Evolutionary conservation across 768 basidiomycete genomes (phyloP), one percentile per base, ranked within the genome.

Genomic region (Termitomyces titanicus): DNA sequence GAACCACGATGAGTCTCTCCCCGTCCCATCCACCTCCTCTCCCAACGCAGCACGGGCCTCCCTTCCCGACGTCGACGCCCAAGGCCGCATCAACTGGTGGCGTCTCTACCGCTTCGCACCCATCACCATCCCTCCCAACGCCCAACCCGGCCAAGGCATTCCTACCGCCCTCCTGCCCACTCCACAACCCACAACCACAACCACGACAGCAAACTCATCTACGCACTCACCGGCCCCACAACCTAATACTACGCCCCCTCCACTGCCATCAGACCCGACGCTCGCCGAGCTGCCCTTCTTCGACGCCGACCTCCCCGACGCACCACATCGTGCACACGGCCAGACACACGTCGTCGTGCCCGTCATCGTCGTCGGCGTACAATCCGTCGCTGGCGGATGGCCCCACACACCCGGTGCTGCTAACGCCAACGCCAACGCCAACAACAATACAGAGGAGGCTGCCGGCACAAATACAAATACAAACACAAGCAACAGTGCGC

Each of bases 341-440:
- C 47, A 48, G 24, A 39, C 25, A 38, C 63, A 77, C 59, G 71
- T 83, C 20, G 86, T 92, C 34, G 83, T 92, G 13, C 90, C 90
- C 18, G 88, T 92, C 57, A 90, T 92, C 57, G 84, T 92, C 52
- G 89, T 92, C 25, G 90, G 90, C 9, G 71, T 92, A 43, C 90
- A 91, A 69, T 87, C 85, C 55, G 87, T 90, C 27, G 79, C 81
- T 63, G 69, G 77, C 61, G 66, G 65, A 34, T 69, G 76, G 75
- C 68, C 71, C 69, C 22, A 68, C 62, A 43, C 57, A 35, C n/a
- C 40, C 42, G 24, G 34, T 15, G n/a, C 33, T n/a, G 35, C 25
- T 5, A 24, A n/a, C n/a, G n/a, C n/a, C n/a, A n/a, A n/a, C n/a
- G n/a, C n/a, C n/a, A n/a, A n/a, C n/a, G n/a, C n/a, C n/a, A n/a